Conservation (phyloP, 2,329 filamentous ascomycete species). For the Calycina herbarum region DNA sequence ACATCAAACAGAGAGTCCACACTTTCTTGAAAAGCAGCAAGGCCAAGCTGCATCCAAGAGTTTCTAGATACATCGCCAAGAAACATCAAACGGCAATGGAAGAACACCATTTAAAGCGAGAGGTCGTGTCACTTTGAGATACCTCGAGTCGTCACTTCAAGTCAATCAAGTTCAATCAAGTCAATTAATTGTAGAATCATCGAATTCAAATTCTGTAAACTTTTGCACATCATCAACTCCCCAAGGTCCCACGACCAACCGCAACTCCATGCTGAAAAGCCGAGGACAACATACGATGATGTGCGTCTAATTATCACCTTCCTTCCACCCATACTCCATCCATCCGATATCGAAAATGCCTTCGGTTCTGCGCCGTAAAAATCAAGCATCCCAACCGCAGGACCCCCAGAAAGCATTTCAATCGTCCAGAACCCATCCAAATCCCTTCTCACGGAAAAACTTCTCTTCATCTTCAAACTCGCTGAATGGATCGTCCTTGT, state of each 20-base stretch:
- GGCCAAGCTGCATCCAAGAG: constrained; percentile 6
- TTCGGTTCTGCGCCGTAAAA: background rate
- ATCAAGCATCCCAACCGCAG: background rate
- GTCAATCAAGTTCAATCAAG: background rate
- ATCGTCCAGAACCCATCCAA: constrained; percentile 2
- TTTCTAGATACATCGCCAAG: constrained; percentile 4
- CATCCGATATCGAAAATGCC: background rate
- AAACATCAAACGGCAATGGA: background rate
- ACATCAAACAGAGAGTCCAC: background rate
- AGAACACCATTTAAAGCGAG: background rate
- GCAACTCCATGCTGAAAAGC: constrained; percentile 4
- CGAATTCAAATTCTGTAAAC: background rate
- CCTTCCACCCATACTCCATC: background rate
- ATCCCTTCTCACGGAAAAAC: constrained; percentile 2
- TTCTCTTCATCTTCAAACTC: constrained; percentile 4
- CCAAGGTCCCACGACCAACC: background rate
- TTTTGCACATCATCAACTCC: background rate
- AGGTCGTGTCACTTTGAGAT: background rate
- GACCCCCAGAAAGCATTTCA: background rate
- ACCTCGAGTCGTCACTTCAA: background rate
- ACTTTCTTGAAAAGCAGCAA: constrained; percentile 3
- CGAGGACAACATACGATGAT: background rate
- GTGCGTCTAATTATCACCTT: background rate
- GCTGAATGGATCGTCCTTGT: constrained; percentile 3
- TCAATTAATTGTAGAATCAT: background rate